Base-by-base conservation (phyloP, 495 filamentous ascomycete species). In the Emericellopsis terricola region DNA sequence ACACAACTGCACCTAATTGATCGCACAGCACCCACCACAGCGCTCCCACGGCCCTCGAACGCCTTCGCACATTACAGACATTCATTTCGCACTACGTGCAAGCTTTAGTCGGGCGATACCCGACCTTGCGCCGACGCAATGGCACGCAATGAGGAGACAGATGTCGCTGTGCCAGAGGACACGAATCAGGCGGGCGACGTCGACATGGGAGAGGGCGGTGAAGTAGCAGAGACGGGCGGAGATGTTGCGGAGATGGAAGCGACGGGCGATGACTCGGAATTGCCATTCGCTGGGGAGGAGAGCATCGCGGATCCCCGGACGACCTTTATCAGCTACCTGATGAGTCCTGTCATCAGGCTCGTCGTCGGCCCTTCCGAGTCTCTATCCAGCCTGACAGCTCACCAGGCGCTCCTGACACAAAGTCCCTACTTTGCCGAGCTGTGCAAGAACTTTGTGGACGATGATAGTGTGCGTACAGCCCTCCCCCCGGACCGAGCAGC, bases 331-430 rank as follows among this genome's bases (percentile, higher is more conserved):
- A 73, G 67, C 49, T 78, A 75, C 49, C 65, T 94, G 15, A 73
- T 68, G 34, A 84, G 77, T 20, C 85, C 87, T 1, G 72, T 92
- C 15, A 69, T 96, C 23, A 75, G 76, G 15, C 56, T 94, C 13
- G 42, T 73, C n/a, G 63, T 92, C 17, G 86, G 87, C 18, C 46
- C 49, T 24, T 70, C 70, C 23, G 68, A 69, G 7, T 47, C 57
- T 2, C 59, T 71, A 42, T 71, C 73, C 7, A 52, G 69, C 11
- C 65, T 94, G 16, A 74, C 64, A 7, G 85, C 83, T 4, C 87
- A 94, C 48, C 79, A 92, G 50, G 73, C 55, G 10, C 62, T 94
- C 31, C 66, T 96, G 23, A 46, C 62, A 3, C 65, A 72, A 40
- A 84, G 78, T 15, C 78, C 84, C 3, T 81, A 65, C 43, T 80